Percentiles rank a stretch among this genome's conserved stretches.
phyloP scores from a whole-genome alignment of 352 stramenopile genomes.

The Phytophthora sansomeana region DNA sequence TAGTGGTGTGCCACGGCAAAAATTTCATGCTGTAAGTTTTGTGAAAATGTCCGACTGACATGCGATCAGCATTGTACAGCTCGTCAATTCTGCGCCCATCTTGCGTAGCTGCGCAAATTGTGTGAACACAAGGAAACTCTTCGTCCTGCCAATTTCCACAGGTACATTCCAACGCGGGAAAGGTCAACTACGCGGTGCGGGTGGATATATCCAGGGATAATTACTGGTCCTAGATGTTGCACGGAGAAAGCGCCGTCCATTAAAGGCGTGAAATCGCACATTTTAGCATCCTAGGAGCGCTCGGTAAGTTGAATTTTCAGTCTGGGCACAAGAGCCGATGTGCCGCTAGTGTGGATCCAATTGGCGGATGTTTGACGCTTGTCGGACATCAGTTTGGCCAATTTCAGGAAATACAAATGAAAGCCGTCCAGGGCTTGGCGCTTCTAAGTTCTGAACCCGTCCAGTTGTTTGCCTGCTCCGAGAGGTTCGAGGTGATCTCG shows the following conservation, averaged over 20 bases:
- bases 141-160: slow-evolving; percentile 7
- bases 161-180: slow-evolving; percentile 1
- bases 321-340: not conserved
- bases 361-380: not conserved
- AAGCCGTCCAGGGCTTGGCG: slow-evolving; percentile 9
- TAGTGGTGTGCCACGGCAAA: slow-evolving; percentile 6
- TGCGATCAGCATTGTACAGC: slow-evolving; percentile 2
- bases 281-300: not conserved
- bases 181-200: not conserved
- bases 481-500: not conserved
- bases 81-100: not conserved
- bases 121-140: slow-evolving; percentile 13
- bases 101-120: slow-evolving; percentile 4
- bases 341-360: not conserved
- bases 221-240: not conserved
- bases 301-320: not conserved
- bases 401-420: not conserved
- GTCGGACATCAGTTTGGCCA: not conserved
- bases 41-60: slow-evolving; percentile 11
- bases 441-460: not conserved
- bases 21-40: slow-evolving; percentile 6
- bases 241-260: not conserved
- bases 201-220: not conserved
- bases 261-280: not conserved
- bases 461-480: not conserved